Percentiles rank a stretch among this genome's conserved stretches.
These are phyloP conservation scores for Rhizophagus prolifer DNA, from an alignment of 192 early-diverging fungal species.

Conservation along the genomic window DNA sequence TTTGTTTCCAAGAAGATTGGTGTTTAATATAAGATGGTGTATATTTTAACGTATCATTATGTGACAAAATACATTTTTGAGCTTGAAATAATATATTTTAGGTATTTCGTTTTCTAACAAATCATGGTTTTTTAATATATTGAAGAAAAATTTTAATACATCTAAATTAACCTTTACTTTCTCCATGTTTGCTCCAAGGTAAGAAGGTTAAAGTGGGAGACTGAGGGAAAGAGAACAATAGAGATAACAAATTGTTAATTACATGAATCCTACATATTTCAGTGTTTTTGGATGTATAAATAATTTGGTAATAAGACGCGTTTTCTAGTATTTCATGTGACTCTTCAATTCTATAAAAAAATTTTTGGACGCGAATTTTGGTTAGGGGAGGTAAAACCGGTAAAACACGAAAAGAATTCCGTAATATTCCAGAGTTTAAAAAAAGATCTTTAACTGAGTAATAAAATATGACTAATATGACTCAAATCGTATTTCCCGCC, in stretches of 20 bases:
- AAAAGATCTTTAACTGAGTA: too few species aligned
- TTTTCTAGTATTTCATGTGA: too few species aligned
- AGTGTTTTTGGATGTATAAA: background rate
- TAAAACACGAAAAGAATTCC: too few species aligned
- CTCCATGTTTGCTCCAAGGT: background rate
- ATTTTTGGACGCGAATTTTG: too few species aligned
- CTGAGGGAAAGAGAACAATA: background rate
- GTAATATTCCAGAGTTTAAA: too few species aligned
- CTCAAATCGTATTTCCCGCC: too few species aligned
- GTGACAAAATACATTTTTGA: background rate
- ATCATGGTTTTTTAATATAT: background rate
- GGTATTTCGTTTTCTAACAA: background rate
- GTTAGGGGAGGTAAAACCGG: too few species aligned
- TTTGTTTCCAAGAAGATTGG: background rate
- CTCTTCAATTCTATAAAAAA: too few species aligned
- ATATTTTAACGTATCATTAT: background rate
- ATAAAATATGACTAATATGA: too few species aligned
- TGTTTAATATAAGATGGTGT: background rate
- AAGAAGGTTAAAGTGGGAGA: too few species aligned
- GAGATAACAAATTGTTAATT: background rate
- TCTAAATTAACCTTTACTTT: background rate
- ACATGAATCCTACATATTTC: background rate
- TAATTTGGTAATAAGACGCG: background rate
- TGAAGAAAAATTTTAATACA: background rate
- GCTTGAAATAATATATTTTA: background rate